A percentile compares a stretch with the other conserved stretches of the same genome.
phyloP scores from a whole-genome alignment of 140 eudicot genomes.

The Bidens hawaiensis region DNA sequence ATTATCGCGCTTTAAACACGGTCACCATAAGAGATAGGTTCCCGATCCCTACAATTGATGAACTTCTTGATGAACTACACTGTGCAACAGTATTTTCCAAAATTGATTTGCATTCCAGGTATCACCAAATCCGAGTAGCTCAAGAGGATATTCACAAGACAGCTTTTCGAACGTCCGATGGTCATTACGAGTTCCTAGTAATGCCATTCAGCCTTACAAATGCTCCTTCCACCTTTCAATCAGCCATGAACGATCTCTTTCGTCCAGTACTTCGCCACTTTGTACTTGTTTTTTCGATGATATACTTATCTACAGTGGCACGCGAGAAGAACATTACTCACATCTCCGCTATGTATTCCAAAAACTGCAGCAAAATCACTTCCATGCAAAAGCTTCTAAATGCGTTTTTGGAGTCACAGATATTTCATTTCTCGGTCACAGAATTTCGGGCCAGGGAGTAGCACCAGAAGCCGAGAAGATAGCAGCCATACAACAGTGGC shows the following conservation, averaged over 20 bases:
- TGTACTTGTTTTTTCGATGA: background rate
- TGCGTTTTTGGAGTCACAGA: background rate
- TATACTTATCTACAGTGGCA: background rate
- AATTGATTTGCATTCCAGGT: background rate
- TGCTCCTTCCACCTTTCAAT: background rate
- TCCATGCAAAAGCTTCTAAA: background rate
- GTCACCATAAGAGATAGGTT: background rate
- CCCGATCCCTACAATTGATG: constrained; percentile 8
- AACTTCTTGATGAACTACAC: background rate
- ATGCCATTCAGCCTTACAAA: no score
- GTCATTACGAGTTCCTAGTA: background rate
- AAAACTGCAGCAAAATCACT: background rate
- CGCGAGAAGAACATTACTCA: background rate
- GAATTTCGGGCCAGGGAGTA: background rate
- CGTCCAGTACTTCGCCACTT: background rate
- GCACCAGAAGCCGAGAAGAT: no score
- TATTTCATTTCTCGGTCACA: background rate
- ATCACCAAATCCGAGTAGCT: background rate
- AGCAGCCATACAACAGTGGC: no score
- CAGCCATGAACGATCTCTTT: constrained; percentile 6
- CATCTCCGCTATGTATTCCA: background rate
- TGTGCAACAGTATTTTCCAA: background rate
- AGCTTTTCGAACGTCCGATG: background rate
- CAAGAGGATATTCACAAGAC: background rate
- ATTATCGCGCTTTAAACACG: background rate